These are phyloP conservation scores for Camelina laxa DNA, from an alignment of 345 rosid genomes.

Conservation along the genomic window DNA sequence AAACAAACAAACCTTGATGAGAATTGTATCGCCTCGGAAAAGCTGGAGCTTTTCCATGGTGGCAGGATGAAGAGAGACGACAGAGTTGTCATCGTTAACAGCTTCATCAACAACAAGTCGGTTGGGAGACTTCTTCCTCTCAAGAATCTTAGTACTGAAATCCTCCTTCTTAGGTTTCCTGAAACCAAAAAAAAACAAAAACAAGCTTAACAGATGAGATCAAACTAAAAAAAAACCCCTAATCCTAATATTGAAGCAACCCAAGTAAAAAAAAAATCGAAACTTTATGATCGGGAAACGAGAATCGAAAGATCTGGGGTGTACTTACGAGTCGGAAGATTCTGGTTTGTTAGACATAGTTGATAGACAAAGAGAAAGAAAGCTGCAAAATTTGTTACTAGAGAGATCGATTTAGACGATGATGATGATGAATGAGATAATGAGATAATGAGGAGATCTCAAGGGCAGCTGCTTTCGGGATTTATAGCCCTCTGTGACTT, in stretches of 20 bases:
- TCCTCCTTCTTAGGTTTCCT: conserved; percentile 91
- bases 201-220: background rate
- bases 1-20: conserved; percentile 71
- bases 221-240: conserved; percentile 16
- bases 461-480: background rate
- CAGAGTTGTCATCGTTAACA: conserved; percentile 88
- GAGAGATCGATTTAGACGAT: conserved; percentile 22
- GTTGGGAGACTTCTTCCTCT: conserved; percentile 86
- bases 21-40: conserved; percentile 91
- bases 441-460: conserved; percentile 29
- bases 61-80: conserved; percentile 77
- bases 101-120: conserved; percentile 95
- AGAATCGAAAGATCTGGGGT: conserved; percentile 50
- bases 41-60: conserved; percentile 99
- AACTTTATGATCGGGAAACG: background rate
- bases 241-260: background rate
- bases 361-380: conserved; percentile 17
- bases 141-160: conserved; percentile 88
- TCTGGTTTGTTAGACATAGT: conserved; percentile 78
- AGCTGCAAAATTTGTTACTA: background rate
- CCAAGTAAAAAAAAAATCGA: conserved; percentile 1
- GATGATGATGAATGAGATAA: conserved; percentile 15
- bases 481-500: conserved; percentile 35
- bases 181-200: too few relatives aligned
- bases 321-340: conserved; percentile 83